These are phyloP conservation scores for Oehlia diaphana DNA, from an alignment of 192 early-diverging fungal species.

Conservation along the genomic window DNA sequence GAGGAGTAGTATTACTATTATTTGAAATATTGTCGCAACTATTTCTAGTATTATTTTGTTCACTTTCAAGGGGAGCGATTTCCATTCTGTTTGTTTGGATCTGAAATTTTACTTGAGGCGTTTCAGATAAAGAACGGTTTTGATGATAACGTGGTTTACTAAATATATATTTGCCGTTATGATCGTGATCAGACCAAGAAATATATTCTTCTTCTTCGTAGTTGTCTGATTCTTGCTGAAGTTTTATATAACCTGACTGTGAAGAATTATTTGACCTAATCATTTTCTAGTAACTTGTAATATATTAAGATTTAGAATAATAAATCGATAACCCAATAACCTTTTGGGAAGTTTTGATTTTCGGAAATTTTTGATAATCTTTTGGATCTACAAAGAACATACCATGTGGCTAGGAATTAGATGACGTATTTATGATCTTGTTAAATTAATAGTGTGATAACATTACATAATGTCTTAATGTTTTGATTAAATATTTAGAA, in stretches of 20 bases:
- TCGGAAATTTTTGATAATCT: too few relatives aligned
- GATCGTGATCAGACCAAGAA: background rate
- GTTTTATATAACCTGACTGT: slow-evolving; percentile 4
- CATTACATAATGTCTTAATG: background rate
- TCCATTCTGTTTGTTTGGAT: background rate
- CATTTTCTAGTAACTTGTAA: background rate
- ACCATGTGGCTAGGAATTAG: background rate
- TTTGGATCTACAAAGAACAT: background rate
- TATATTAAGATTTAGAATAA: too few relatives aligned
- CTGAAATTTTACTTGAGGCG: background rate
- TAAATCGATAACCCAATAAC: too few relatives aligned
- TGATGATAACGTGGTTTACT: slow-evolving; percentile 3
- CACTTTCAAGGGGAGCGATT: background rate
- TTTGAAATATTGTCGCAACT: background rate
- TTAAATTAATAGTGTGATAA: background rate
- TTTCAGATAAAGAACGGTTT: slow-evolving; percentile 5
- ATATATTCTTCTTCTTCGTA: background rate
- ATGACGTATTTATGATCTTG: background rate
- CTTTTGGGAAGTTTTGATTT: too few relatives aligned
- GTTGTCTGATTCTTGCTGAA: background rate
- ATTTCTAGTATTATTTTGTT: background rate
- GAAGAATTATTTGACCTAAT: slow-evolving; percentile 6
- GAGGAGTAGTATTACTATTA: background rate
- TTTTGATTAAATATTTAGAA: background rate
- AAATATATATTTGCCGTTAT: background rate